Base-by-base conservation (phyloP, 139 green algal genomes). In the Pleodorina starrii region DNA sequence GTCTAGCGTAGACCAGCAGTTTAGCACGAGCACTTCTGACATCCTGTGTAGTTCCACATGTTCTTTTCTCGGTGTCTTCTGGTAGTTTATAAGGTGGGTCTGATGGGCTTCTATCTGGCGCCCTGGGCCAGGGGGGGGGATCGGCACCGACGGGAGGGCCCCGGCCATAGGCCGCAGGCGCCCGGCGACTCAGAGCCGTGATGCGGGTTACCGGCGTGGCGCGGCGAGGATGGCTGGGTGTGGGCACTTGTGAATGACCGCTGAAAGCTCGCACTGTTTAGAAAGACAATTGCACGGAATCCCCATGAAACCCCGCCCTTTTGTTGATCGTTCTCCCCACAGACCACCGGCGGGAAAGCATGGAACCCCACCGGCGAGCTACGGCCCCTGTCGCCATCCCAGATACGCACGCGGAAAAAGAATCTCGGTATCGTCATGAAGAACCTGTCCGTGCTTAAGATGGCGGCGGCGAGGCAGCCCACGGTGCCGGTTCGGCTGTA, bases 291-390 rank as follows among this genome's bases (percentile, higher is more conserved):
- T 12, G 54, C 54, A 21, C 54, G 54, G 5, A 66, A 66, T 32
- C 9, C 29, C 54, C 54, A n/a, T n/a, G n/a, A n/a, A n/a, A n/a
- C n/a, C n/a, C n/a, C n/a, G n/a, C n/a, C n/a, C n/a, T n/a, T n/a
- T n/a, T n/a, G n/a, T n/a, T n/a, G n/a, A n/a, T n/a, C n/a, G 54
- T 66, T 12, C 68, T 44, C 35, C 68, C 12, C 12, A 19, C 57
- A 86, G 83, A 95, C 90, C 5, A 96, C 89, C 1, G 94, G 94
- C n/a, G 94, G 94, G 27, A 80, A 90, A 14, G 66, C 90, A 36
- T 97, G 94, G 94, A 96, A 96, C 87, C 93, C 94, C 27, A 92
- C 90, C 4, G 91, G 89, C 72, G 94, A 94, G 5, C 59, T 97
- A 54, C 80, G 76, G 29, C 87, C 88, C 5, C 87, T 96, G 6